Conservation (phyloP, 345 rosid genomes). For the Salix brachista region DNA sequence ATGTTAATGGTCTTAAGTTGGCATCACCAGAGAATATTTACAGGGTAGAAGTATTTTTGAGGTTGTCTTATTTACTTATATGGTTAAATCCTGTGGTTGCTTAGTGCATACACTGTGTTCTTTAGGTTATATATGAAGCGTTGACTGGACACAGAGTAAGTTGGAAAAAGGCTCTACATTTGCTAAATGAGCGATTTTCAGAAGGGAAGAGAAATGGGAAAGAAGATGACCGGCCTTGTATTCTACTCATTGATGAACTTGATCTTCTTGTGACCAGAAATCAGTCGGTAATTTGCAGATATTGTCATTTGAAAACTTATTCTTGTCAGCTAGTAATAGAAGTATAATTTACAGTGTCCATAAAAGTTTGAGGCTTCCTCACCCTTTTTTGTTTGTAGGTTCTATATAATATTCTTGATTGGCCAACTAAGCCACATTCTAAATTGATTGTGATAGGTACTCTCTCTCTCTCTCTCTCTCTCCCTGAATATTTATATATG, state of each 20-base stretch:
- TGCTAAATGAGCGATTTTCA: constrained; percentile 73
- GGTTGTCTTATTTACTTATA: background rate
- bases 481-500: background rate
- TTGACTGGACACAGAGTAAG: constrained; percentile 80
- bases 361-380: background rate
- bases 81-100: background rate
- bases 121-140: constrained; percentile 85
- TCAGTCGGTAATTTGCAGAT: constrained; percentile 58
- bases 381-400: constrained; percentile 39
- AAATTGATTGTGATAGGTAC: constrained; percentile 77
- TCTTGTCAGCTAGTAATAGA: background rate
- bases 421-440: constrained; percentile 90
- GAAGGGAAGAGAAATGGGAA: constrained; percentile 55
- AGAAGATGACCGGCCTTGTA: constrained; percentile 69
- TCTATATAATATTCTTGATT: constrained; percentile 83
- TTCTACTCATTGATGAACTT: constrained; percentile 93
- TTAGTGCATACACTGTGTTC: constrained; percentile 7
- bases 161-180: constrained; percentile 91
- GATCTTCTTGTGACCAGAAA: constrained; percentile 95
- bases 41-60: constrained; percentile 32
- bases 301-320: constrained; percentile 4
- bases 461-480: background rate
- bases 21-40: constrained; percentile 92
- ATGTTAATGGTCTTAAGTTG: constrained; percentile 88
- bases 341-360: background rate